Evolutionary conservation across 73 alveolate genomes (phyloP).

Genomic region (Paramecium sexaurelia): DNA sequence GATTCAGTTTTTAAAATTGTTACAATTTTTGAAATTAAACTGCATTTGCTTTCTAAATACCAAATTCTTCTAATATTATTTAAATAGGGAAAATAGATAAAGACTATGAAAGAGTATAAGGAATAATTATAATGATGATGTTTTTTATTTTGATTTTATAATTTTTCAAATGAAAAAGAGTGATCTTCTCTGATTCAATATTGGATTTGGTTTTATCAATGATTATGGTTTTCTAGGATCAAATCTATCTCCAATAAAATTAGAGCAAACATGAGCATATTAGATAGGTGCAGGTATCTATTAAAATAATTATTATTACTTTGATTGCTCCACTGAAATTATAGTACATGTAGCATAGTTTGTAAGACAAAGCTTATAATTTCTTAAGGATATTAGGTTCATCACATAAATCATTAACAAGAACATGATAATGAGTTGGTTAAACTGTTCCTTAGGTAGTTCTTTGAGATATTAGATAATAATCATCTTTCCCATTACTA

Average conservation of each 20-base stretch:
- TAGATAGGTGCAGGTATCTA: conserved; percentile 88
- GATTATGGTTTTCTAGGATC: conserved; percentile 62
- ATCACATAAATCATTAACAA: conserved; percentile 75
- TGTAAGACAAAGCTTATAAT: conserved; percentile 75
- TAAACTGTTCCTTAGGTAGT: conserved; percentile 95
- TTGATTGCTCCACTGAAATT: conserved; percentile 94
- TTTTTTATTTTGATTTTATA: background rate
- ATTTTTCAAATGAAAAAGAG: conserved; percentile 11
- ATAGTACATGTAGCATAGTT: conserved; percentile 91
- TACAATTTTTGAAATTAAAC: too few species aligned
- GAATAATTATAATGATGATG: background rate
- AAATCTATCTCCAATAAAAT: conserved; percentile 83
- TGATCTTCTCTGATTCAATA: conserved; percentile 45
- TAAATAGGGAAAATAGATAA: too few species aligned
- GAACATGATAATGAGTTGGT: conserved; percentile 93
- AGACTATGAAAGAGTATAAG: background rate
- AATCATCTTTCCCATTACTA: conserved; percentile 87
- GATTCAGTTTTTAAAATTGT: too few species aligned
- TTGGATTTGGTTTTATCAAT: conserved; percentile 36
- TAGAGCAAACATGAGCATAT: conserved; percentile 92
- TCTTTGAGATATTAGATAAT: conserved; percentile 91
- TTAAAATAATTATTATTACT: conserved; percentile 34
- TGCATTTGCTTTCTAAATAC: too few species aligned
- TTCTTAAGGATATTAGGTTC: conserved; percentile 84
- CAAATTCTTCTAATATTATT: too few species aligned